Conservation (phyloP, 106 monocot genomes). For the Dendrobium chrysotoxum region DNA sequence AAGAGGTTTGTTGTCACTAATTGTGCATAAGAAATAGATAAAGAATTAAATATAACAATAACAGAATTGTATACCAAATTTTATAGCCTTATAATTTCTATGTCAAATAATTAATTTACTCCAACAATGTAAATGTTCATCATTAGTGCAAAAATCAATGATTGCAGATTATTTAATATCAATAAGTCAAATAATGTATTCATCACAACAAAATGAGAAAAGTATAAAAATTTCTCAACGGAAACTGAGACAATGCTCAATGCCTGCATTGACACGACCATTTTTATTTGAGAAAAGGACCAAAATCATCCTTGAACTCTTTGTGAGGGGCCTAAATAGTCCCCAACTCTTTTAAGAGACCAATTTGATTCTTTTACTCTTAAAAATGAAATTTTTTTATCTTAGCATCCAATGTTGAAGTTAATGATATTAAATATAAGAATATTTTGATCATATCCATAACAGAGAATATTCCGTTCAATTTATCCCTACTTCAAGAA, state of each 20-base stretch:
- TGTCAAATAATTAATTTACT: slow-evolving; percentile 88
- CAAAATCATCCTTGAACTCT: not conserved
- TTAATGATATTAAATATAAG: too few relatives aligned
- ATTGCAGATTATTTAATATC: slow-evolving; percentile 29
- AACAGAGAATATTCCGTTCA: too few relatives aligned
- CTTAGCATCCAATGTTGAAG: too few relatives aligned
- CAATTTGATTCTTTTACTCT: too few relatives aligned
- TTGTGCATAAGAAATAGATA: not conserved
- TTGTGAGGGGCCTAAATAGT: too few relatives aligned
- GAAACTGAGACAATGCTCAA: slow-evolving; percentile 92
- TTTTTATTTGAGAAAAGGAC: not conserved
- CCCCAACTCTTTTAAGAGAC: too few relatives aligned
- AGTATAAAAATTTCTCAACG: slow-evolving; percentile 57
- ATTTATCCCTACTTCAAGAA: too few relatives aligned
- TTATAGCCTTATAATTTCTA: slow-evolving; percentile 89
- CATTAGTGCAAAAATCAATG: slow-evolving; percentile 80
- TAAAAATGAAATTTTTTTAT: too few relatives aligned
- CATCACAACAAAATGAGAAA: slow-evolving; percentile 33
- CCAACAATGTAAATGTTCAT: slow-evolving; percentile 99
- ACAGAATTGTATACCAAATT: slow-evolving; percentile 44
- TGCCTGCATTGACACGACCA: slow-evolving; percentile 38
- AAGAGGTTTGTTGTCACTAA: not conserved
- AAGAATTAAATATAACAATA: not conserved
- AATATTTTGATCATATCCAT: too few relatives aligned
- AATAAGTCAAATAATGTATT: not conserved